A percentile compares a stretch with the other conserved stretches of the same genome.
These are phyloP conservation scores for Hortiboletus campestris DNA, from an alignment of 768 basidiomycete species.

Conservation along the genomic window DNA sequence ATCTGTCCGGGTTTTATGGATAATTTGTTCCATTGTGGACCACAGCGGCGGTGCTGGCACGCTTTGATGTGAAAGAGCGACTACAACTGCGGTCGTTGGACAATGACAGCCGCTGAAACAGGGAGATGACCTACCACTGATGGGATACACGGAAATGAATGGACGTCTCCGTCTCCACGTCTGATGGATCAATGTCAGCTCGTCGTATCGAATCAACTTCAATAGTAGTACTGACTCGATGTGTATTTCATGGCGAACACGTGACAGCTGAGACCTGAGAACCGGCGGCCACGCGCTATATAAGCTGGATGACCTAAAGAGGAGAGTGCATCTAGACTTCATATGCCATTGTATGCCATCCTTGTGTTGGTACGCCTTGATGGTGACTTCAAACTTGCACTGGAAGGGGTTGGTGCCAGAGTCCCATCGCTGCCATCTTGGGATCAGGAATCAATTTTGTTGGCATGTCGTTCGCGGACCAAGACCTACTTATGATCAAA, in stretches of 20 bases:
- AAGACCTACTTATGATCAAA: not conserved
- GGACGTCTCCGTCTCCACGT: not conserved
- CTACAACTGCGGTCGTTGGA: not conserved
- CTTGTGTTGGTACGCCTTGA: too few relatives aligned
- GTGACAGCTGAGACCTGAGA: not conserved
- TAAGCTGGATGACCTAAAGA: not conserved
- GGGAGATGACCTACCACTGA: not conserved
- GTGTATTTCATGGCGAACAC: not conserved
- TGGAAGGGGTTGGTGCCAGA: too few relatives aligned
- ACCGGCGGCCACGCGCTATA: not conserved
- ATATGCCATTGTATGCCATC: not conserved
- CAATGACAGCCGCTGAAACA: not conserved
- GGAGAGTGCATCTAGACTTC: not conserved
- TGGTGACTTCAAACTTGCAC: too few relatives aligned
- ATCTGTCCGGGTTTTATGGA: constrained; percentile 1
- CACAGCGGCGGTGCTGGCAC: not conserved
- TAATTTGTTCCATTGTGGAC: constrained; percentile 6
- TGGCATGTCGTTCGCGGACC: not conserved
- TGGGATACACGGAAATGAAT: not conserved
- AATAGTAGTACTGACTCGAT: not conserved
- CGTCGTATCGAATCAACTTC: not conserved
- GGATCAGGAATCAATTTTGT: too few relatives aligned
- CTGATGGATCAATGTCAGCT: not conserved
- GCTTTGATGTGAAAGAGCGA: constrained; percentile 7
- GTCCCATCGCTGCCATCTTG: too few relatives aligned